Conservation (phyloP, 768 basidiomycete genomes). For the Naematelia encephala region DNA sequence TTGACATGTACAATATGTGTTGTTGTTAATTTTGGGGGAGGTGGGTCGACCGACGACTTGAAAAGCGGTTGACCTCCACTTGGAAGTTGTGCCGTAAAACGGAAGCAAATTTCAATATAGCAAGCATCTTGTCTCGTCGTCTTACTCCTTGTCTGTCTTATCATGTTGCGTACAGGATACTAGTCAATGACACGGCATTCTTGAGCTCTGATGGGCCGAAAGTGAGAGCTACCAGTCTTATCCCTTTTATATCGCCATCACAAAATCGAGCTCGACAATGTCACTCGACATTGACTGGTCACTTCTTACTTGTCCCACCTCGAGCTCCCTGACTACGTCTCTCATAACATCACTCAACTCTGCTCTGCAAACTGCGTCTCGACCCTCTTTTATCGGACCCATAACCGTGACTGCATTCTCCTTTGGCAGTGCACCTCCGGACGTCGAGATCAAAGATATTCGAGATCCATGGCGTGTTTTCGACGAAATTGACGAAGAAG, state of each 20-base stretch:
- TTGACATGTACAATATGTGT: too few species aligned
- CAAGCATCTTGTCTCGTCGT: too few species aligned
- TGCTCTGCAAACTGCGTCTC: constrained; percentile 64
- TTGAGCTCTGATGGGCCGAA: too few species aligned
- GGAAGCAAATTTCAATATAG: not conserved
- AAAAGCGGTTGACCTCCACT: not conserved
- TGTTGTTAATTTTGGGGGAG: too few species aligned
- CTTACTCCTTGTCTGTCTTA: too few species aligned
- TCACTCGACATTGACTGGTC: constrained; percentile 94
- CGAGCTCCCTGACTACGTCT: constrained; percentile 57
- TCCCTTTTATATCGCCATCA: too few species aligned
- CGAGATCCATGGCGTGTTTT: constrained; percentile 94
- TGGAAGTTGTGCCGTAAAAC: too few species aligned
- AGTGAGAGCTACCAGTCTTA: too few species aligned
- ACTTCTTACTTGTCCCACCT: constrained; percentile 65
- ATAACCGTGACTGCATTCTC: constrained; percentile 80
- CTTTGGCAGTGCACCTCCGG: constrained; percentile 77
- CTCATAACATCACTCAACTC: constrained; percentile 74
- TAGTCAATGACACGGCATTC: too few species aligned
- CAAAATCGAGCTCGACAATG: too few species aligned
- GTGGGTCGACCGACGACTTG: too few species aligned
- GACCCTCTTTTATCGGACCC: constrained; percentile 95
- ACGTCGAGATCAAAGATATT: constrained; percentile 84
- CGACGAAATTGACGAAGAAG: constrained; percentile 59
- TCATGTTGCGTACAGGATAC: too few species aligned